Conservation (phyloP, 345 rosid species). For the Ricinus communis region DNA sequence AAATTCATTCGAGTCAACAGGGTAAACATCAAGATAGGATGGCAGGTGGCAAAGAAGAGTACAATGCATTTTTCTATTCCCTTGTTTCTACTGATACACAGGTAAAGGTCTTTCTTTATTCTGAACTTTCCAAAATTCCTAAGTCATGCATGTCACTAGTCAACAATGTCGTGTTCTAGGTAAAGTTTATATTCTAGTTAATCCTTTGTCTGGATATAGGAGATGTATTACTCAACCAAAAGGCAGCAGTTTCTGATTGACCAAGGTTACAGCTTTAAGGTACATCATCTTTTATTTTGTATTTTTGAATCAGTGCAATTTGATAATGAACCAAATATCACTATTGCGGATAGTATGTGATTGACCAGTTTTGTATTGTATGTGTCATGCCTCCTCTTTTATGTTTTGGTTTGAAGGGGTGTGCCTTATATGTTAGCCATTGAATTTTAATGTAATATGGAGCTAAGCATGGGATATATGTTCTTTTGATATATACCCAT, state of each 20-base stretch:
- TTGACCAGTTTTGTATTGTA: too few relatives aligned
- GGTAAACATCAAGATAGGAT: conserved; percentile 94
- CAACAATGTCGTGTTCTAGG: neutral
- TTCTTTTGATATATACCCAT: too few relatives aligned
- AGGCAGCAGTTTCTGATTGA: conserved; percentile 92
- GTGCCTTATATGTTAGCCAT: too few relatives aligned
- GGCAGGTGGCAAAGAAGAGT: conserved; percentile 99
- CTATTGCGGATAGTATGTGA: too few relatives aligned
- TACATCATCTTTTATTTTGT: conserved; percentile 16
- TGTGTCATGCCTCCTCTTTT: too few relatives aligned
- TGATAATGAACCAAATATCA: neutral
- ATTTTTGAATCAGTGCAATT: neutral
- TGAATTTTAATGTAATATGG: too few relatives aligned
- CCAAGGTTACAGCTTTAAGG: conserved; percentile 97
- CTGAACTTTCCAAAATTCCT: neutral
- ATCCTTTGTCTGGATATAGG: conserved; percentile 41
- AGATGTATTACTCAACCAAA: conserved; percentile 91
- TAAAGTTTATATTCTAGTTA: neutral
- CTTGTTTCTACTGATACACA: conserved; percentile 97
- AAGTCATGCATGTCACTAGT: neutral
- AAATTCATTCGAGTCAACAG: conserved; percentile 31
- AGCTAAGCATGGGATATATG: too few relatives aligned
- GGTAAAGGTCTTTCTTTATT: conserved; percentile 34
- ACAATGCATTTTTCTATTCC: conserved; percentile 94
- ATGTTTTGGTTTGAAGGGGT: too few relatives aligned